Percentiles rank a stretch among this genome's conserved stretches.
These are phyloP conservation scores for Patellifolia procumbens DNA, from an alignment of 179 eudicot genomes.

Conservation along the genomic window DNA sequence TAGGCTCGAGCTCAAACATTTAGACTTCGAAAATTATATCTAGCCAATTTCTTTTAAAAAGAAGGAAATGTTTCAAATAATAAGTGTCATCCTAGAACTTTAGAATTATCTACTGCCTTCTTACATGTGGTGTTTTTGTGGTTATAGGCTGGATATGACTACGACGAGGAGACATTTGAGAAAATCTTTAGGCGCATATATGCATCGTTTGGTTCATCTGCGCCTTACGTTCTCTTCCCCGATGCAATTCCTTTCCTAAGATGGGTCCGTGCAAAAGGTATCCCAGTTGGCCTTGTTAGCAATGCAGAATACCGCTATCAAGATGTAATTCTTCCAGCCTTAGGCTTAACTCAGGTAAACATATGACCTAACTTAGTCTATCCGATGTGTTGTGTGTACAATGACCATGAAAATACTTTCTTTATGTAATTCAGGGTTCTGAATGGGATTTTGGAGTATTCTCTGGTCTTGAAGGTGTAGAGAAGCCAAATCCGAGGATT, in stretches of 20 bases:
- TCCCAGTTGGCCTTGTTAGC: conserved; percentile 78
- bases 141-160: conserved; percentile 84
- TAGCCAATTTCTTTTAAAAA: neutral
- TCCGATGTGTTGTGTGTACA: conserved; percentile 1
- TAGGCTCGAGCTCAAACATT: too few relatives aligned
- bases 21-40: too few relatives aligned
- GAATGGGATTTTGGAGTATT: conserved; percentile 97
- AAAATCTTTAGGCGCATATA: conserved; percentile 87
- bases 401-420: neutral
- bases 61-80: neutral
- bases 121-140: conserved; percentile 18
- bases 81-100: neutral
- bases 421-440: conserved; percentile 56
- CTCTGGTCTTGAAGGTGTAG: conserved; percentile 92
- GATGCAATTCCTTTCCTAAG: conserved; percentile 87
- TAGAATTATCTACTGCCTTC: conserved; percentile 1
- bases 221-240: conserved; percentile 78
- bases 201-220: conserved; percentile 85
- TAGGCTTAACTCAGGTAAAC: conserved; percentile 71
- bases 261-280: conserved; percentile 74
- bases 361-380: neutral
- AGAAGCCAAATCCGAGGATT: conserved; percentile 83
- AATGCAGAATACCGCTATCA: conserved; percentile 90
- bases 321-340: conserved; percentile 91
- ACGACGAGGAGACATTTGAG: conserved; percentile 94